Evolutionary conservation across 306 rosid genomes (phyloP), one percentile per base, ranked within the genome.

Genomic region (Fagus crenata): DNA sequence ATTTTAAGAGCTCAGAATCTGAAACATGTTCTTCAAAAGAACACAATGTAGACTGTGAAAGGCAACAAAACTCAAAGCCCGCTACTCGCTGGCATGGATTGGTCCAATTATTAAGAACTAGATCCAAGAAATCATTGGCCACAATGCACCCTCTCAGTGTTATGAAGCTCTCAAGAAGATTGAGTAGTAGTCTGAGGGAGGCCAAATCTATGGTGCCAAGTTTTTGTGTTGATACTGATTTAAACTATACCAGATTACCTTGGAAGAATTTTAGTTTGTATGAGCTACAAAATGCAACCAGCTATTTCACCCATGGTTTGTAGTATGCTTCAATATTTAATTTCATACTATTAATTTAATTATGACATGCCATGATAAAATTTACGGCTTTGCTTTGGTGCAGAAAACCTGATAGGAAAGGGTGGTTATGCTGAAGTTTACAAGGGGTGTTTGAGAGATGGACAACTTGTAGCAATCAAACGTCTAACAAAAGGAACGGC

Each of bases 391-490:
- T 72, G 64, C 5, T 69, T 73, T 86, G 85, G 75, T 88, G 79
- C 83, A 96, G 99, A 89, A 51, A 92, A 93, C 80, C 69, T 89
- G 83, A 92, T 96, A 73, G 99, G 99, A 73, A 96, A 96, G 55
- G 99, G 99, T 43, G 99, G 99, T 69, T 93, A 96, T 89, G 97
- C 99, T 55, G 96, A 91, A 75, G 96, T 96, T 49, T 96, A 87
- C 90, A 89, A 78, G 81, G 99, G 99, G 77, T 80, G 94, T 87
- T 77, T 96, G 75, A 75, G 82, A 84, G 86, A 91, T 86, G 75
- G 85, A 64, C 90, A 83, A 70, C 77, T 87, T 17, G 96, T 96
- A 83, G 98, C 99, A 77, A 80, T 96, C 74, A 96, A 96, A 69
- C 58, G 86, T 75, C 81, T 91, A 69, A 91, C 92, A 60, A 65